Percentiles rank a stretch among this genome's conserved stretches.
Evolutionary conservation across 306 rosid genomes (phyloP).

Genomic region (Albizia julibrissin): DNA sequence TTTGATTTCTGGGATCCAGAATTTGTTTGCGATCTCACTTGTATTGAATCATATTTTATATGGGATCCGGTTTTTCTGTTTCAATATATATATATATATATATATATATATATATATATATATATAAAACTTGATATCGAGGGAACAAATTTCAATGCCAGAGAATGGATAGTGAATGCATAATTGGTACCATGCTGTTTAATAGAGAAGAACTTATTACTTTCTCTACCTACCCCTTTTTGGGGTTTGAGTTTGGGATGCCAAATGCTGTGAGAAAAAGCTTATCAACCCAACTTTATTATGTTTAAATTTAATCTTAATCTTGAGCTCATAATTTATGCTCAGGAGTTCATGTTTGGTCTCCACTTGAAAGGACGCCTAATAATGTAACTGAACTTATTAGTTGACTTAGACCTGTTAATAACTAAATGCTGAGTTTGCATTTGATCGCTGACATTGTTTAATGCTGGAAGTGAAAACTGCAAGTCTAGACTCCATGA

Average conservation of each 20-base stretch:
- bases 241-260: background rate
- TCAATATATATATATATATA: no score
- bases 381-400: background rate
- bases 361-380: background rate
- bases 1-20: background rate
- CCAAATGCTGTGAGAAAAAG: background rate
- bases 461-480: background rate
- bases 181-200: background rate
- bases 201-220: background rate
- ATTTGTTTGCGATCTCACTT: background rate
- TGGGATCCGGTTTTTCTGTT: background rate
- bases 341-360: background rate
- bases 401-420: background rate
- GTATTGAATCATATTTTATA: background rate
- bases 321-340: background rate
- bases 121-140: slow-evolving; percentile 4
- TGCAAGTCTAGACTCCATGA: background rate
- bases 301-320: background rate
- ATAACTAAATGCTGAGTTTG: background rate
- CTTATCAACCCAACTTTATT: background rate
- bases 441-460: background rate
- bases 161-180: background rate
- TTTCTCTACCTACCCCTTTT: background rate
- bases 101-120: no score
- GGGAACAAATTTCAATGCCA: background rate